Evolutionary conservation across 768 basidiomycete species (phyloP), one percentile per base, ranked within the genome.

Genomic region (Exidia glandulosa): DNA sequence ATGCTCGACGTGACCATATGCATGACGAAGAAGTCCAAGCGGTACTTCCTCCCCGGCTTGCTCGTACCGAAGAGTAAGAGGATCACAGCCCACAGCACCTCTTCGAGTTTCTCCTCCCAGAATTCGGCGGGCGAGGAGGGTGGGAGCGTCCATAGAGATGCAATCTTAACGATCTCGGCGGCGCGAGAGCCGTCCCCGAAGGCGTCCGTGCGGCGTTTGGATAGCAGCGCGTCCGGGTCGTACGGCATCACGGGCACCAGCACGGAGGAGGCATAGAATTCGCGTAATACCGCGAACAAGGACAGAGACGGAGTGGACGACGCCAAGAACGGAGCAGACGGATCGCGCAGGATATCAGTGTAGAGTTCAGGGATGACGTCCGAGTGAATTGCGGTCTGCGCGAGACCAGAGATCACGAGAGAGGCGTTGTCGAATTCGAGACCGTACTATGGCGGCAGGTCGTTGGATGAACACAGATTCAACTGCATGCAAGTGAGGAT

Each of bases 1-100:
- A 82, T 63, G 7, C 79, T 73, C 34, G 76, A 77, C 10, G 77
- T 84, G 50, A 84, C 71, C 52, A 82, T 64, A 63, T 84, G 83
- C 81, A 81, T 80, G 57, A 84, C 69, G 77, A 82, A 81, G 71
- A 84, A 76, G 60, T 76, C 82, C 31, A 84, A 66, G 3, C 82
- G 72, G 6, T 79, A 78, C 63, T 77, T 75, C 41, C 76, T 71
- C 2, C 77, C 79, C 29, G 67, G 70, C 63, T 74, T 77, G 27
- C 81, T 74, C 0, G 79, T 77, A 0, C 74, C 79, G 31, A 75
- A 75, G 33, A 81, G 70, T 19, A 84, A 72, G 6, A 83, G 71
- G 2, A 79, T 77, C 19, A 74, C 70, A 4, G 68, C 64, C 77
- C 80, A 83, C 25, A 81, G 66, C 52, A 78, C 61, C 64, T 85